Conservation (phyloP, 225 moss, liverwort and hornwort species). For the Polytrichum formosum region DNA sequence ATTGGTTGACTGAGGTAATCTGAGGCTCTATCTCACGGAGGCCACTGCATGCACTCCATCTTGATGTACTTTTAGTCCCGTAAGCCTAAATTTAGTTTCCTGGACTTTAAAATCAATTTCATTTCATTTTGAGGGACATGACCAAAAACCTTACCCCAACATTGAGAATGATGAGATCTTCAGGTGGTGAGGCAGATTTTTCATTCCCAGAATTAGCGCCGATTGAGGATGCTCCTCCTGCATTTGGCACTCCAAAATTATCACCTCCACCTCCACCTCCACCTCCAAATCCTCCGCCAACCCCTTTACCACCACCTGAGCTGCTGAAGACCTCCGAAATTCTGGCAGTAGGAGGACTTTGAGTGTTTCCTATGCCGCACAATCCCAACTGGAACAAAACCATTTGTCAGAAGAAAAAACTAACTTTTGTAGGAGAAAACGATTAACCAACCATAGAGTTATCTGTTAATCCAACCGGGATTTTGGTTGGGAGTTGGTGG, state of each 20-base stretch:
- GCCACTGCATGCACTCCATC: no score
- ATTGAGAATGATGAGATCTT: slow-evolving; percentile 81
- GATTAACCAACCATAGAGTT: no score
- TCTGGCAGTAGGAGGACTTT: slow-evolving; percentile 34
- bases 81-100: no score
- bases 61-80: no score
- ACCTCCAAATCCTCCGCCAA: slow-evolving; percentile 55
- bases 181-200: slow-evolving; percentile 20
- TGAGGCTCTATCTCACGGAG: no score
- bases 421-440: no score
- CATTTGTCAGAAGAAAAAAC: no score
- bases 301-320: slow-evolving; percentile 54
- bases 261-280: slow-evolving; percentile 58
- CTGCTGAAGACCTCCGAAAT: slow-evolving; percentile 33
- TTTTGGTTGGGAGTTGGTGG: no score
- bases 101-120: no score
- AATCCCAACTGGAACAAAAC: slow-evolving; percentile 34
- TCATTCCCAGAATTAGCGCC: slow-evolving; percentile 32
- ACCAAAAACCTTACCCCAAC: slow-evolving; percentile 60
- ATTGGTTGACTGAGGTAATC: no score
- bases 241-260: slow-evolving; percentile 19
- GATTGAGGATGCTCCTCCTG: slow-evolving; percentile 53
- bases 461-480: no score
- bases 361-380: slow-evolving; percentile 39
- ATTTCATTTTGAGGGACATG: no score